Conservation (phyloP, 2,329 filamentous ascomycete species). For the Aureobasidium pullulans region DNA sequence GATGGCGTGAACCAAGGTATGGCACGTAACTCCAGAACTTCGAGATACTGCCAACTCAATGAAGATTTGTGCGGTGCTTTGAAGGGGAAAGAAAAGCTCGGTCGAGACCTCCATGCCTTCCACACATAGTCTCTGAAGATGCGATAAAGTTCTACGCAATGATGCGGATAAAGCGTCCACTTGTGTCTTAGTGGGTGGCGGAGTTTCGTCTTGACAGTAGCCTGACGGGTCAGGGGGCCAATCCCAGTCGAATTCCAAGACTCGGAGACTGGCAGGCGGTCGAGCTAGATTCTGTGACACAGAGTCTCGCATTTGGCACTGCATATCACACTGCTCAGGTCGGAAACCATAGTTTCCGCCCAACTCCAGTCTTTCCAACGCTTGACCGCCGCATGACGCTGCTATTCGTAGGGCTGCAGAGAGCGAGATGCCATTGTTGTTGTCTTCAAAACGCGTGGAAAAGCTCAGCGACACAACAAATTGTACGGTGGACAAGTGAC, state of each 20-base stretch:
- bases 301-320: neutral
- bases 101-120: neutral
- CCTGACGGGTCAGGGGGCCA: neutral
- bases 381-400: neutral
- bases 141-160: neutral
- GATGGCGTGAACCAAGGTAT: too few relatives aligned
- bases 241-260: neutral
- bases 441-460: neutral
- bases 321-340: neutral
- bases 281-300: neutral
- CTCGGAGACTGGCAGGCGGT: neutral
- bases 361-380: neutral
- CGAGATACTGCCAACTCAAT: neutral
- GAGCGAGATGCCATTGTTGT: neutral
- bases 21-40: neutral
- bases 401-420: neutral
- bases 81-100: neutral
- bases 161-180: neutral
- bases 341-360: neutral
- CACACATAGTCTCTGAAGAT: neutral
- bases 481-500: neutral
- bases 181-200: too few relatives aligned
- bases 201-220: too few relatives aligned
- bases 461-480: neutral
- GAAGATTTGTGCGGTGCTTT: too few relatives aligned